These are phyloP conservation scores for Aleurites moluccanus DNA, from an alignment of 441 rosid species.

Conservation along the genomic window DNA sequence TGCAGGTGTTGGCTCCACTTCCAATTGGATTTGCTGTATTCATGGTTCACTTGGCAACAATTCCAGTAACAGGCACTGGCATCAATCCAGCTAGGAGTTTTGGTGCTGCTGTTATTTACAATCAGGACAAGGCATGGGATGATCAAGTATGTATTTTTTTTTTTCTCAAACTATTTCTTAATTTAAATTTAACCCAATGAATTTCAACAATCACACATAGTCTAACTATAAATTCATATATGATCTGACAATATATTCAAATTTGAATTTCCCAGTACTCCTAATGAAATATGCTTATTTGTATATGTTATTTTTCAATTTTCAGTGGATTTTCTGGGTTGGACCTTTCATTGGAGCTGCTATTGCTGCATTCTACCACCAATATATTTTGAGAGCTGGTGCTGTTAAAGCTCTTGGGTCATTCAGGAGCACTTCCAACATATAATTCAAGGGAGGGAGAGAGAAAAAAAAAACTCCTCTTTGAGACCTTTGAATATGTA, in stretches of 20 bases:
- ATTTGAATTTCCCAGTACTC: no score
- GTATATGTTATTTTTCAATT: slow-evolving; percentile 17
- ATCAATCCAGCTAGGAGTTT: slow-evolving; percentile 80
- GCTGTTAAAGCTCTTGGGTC: slow-evolving; percentile 57
- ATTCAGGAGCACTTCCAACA: slow-evolving; percentile 50
- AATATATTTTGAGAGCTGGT: slow-evolving; percentile 48
- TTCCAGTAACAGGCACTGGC: slow-evolving; percentile 76
- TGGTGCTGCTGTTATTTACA: slow-evolving; percentile 67
- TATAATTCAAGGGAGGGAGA: background rate
- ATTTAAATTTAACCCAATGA: background rate
- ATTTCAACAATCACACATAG: background rate
- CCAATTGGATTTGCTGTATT: slow-evolving; percentile 65
- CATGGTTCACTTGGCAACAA: slow-evolving; percentile 77
- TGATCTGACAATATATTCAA: no score
- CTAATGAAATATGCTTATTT: no score
- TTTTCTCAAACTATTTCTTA: no score
- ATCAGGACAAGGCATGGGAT: slow-evolving; percentile 62
- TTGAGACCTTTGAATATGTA: background rate
- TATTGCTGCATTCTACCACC: slow-evolving; percentile 59
- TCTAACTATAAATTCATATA: no score
- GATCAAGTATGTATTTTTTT: slow-evolving; percentile 49
- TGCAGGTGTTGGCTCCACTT: slow-evolving; percentile 7
- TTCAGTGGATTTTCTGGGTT: slow-evolving; percentile 71
- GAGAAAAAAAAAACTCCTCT: background rate
- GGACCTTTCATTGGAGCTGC: slow-evolving; percentile 70